These are phyloP conservation scores for Dothistroma septosporum DNA, from an alignment of 2,329 filamentous ascomycete species.

Conservation along the genomic window DNA sequence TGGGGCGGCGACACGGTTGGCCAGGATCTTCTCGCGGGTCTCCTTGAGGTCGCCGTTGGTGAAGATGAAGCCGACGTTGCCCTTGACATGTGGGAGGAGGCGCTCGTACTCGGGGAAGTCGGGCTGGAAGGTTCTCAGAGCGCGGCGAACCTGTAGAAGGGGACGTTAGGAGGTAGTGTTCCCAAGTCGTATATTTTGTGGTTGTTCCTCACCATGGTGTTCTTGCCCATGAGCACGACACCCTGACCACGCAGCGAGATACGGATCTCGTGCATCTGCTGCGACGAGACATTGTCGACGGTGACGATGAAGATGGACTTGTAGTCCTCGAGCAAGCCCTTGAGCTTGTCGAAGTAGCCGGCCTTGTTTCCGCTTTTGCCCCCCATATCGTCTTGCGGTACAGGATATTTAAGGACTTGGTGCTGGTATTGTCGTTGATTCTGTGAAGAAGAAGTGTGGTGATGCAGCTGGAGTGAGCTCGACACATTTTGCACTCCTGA, in stretches of 20 bases:
- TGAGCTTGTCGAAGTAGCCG: slow-evolving; percentile 99
- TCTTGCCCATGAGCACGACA: slow-evolving; percentile 99
- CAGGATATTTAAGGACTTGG: slow-evolving; percentile 34
- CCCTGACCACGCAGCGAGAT: slow-evolving; percentile 81
- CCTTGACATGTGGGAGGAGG: slow-evolving; percentile 90
- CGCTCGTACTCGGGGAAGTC: slow-evolving; percentile 98
- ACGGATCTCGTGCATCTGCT: slow-evolving; percentile 99
- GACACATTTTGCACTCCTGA: not conserved
- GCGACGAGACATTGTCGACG: slow-evolving; percentile 96
- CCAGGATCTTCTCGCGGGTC: slow-evolving; percentile 86
- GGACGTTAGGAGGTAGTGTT: slow-evolving; percentile 13
- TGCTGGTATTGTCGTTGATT: slow-evolving; percentile 8
- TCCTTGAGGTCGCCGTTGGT: slow-evolving; percentile 94
- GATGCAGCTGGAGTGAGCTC: slow-evolving; percentile 1
- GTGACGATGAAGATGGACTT: slow-evolving; percentile 83
- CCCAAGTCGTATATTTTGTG: not conserved
- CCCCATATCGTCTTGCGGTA: slow-evolving; percentile 38
- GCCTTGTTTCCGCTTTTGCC: slow-evolving; percentile 87
- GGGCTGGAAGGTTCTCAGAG: slow-evolving; percentile 85
- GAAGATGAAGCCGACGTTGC: slow-evolving; percentile 99
- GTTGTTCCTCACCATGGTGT: slow-evolving; percentile 79
- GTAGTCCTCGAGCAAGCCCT: slow-evolving; percentile 94
- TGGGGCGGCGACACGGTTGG: slow-evolving; percentile 96
- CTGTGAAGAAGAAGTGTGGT: not conserved
- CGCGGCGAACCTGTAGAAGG: slow-evolving; percentile 72